phyloP scores from a whole-genome alignment of 2,329 filamentous ascomycete genomes.

The Penicillium sp. region DNA sequence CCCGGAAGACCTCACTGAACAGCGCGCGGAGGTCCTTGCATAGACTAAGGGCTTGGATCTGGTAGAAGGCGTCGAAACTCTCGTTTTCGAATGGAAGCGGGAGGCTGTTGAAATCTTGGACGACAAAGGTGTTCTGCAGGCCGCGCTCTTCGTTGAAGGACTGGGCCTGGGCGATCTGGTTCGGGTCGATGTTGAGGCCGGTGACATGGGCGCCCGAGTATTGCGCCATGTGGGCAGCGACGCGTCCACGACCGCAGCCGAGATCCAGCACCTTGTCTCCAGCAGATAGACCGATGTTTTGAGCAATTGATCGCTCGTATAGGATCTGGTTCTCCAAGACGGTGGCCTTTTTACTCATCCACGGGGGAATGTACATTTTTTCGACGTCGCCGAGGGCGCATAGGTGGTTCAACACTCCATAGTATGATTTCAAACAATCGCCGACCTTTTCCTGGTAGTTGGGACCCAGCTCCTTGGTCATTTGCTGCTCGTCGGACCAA shows the following conservation, averaged over 20 bases:
- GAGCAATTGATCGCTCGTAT: constrained; percentile 50
- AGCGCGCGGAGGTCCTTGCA: constrained; percentile 48
- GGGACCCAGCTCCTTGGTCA: constrained; percentile 47
- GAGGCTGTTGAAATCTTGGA: constrained; percentile 51
- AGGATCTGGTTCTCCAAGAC: constrained; percentile 52
- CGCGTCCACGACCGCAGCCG: constrained; percentile 52
- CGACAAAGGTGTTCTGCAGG: constrained; percentile 47
- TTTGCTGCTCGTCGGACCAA: constrained; percentile 50
- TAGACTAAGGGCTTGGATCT: constrained; percentile 55
- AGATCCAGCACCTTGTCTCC: constrained; percentile 51
- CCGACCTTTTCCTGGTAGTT: constrained; percentile 51
- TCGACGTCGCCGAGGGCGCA: constrained; percentile 55
- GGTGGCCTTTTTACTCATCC: constrained; percentile 49
- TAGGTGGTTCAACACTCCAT: constrained; percentile 53
- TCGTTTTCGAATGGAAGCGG: constrained; percentile 50
- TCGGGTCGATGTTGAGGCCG: constrained; percentile 53
- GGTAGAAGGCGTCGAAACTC: constrained; percentile 53
- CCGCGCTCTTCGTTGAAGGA: constrained; percentile 45
- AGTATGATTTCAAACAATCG: constrained; percentile 51
- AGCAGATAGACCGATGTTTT: constrained; percentile 44
- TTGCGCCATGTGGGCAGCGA: constrained; percentile 52
- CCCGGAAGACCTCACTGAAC: constrained; percentile 48
- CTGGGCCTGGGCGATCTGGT: constrained; percentile 48
- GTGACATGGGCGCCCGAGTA: constrained; percentile 48
- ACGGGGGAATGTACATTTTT: constrained; percentile 56